Evolutionary conservation across 805 yeast species (phyloP).

Genomic region (Pichia insulana): DNA sequence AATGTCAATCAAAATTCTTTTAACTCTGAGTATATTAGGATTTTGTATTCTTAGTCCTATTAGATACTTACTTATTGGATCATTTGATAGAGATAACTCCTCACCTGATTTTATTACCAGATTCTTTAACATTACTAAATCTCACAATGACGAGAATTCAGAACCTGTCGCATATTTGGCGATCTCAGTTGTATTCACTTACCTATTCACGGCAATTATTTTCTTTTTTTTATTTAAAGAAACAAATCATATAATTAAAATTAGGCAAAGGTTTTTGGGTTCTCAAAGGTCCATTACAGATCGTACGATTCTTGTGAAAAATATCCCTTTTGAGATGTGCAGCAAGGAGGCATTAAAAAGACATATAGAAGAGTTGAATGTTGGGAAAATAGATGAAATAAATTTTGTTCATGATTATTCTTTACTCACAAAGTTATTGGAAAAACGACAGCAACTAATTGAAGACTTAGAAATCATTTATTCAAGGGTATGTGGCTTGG

Average conservation of each 20-base stretch:
- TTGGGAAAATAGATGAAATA: slow-evolving; percentile 46
- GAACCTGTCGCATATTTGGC: slow-evolving; percentile 33
- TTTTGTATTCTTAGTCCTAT: slow-evolving; percentile 43
- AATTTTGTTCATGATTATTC: slow-evolving; percentile 36
- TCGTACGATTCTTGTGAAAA: slow-evolving; percentile 46
- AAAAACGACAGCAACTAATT: slow-evolving; percentile 27
- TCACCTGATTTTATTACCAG: background rate
- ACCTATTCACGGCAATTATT: slow-evolving; percentile 41
- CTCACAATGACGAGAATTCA: slow-evolving; percentile 14
- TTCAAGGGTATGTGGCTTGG: slow-evolving; percentile 34
- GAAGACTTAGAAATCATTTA: slow-evolving; percentile 34
- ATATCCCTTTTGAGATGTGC: slow-evolving; percentile 41
- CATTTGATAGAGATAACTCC: slow-evolving; percentile 29
- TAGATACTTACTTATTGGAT: slow-evolving; percentile 43
- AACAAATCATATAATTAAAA: slow-evolving; percentile 41
- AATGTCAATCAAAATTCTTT: slow-evolving; percentile 42
- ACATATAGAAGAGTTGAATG: slow-evolving; percentile 47
- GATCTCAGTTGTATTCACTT: slow-evolving; percentile 49
- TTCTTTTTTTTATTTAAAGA: slow-evolving; percentile 36
- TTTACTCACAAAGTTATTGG: slow-evolving; percentile 32
- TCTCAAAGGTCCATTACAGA: slow-evolving; percentile 53
- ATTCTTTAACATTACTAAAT: background rate
- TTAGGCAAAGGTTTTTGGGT: slow-evolving; percentile 50
- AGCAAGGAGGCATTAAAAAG: slow-evolving; percentile 35
- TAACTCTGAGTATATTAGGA: slow-evolving; percentile 38